phyloP scores from a whole-genome alignment of 2,329 filamentous ascomycete genomes.

The Clarireedia homoeocarpa region DNA sequence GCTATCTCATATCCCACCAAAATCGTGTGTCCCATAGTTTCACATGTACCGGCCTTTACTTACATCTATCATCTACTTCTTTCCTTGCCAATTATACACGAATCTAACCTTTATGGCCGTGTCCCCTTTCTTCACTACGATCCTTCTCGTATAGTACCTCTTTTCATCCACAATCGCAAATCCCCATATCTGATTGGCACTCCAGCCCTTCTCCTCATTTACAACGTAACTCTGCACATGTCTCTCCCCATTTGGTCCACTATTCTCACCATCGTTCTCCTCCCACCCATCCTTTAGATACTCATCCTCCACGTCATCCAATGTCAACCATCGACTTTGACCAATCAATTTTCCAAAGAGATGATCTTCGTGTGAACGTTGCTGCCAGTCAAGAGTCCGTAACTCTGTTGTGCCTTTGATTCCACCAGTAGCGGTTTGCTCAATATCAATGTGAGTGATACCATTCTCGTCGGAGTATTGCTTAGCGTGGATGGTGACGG shows the following conservation, averaged over 20 bases:
- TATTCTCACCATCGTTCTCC: slow-evolving; percentile 35
- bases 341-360: slow-evolving; percentile 49
- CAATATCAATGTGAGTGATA: slow-evolving; percentile 46
- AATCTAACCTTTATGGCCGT: slow-evolving; percentile 33
- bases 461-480: slow-evolving; percentile 36
- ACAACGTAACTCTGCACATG: slow-evolving; percentile 42
- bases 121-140: slow-evolving; percentile 33
- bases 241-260: slow-evolving; percentile 34
- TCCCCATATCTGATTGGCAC: slow-evolving; percentile 45
- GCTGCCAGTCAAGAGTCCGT: slow-evolving; percentile 47
- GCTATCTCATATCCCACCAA: background rate
- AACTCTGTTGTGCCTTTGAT: slow-evolving; percentile 51
- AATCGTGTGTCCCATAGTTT: background rate
- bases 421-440: slow-evolving; percentile 55
- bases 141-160: slow-evolving; percentile 33
- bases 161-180: slow-evolving; percentile 36
- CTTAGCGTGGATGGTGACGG: slow-evolving; percentile 40
- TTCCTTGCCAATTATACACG: slow-evolving; percentile 35
- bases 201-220: slow-evolving; percentile 44
- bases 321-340: slow-evolving; percentile 9
- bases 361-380: slow-evolving; percentile 47
- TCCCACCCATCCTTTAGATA: slow-evolving; percentile 42
- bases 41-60: background rate
- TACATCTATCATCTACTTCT: slow-evolving; percentile 12
- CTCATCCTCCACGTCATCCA: slow-evolving; percentile 22